These are phyloP conservation scores for Parascedosporium putredinis DNA, from an alignment of 2,329 filamentous ascomycete species.

Conservation along the genomic window DNA sequence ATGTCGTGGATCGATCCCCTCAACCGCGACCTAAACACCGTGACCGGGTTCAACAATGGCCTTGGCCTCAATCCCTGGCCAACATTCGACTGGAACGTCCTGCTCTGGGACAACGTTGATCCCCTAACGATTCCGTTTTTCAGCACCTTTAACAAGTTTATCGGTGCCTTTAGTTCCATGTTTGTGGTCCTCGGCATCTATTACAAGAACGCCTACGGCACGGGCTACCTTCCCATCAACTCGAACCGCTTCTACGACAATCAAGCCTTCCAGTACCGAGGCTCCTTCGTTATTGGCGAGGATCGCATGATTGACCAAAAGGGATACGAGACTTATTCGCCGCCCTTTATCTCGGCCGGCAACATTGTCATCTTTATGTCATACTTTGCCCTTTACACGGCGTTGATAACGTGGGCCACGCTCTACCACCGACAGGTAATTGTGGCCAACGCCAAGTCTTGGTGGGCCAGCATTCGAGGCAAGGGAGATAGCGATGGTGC, in stretches of 20 bases:
- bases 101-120: slow-evolving; percentile 21
- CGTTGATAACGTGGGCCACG: slow-evolving; percentile 37
- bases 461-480: slow-evolving; percentile 33
- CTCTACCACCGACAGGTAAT: slow-evolving; percentile 45
- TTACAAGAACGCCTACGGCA: slow-evolving; percentile 48
- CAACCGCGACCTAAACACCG: slow-evolving; percentile 24
- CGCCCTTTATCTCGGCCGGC: slow-evolving; percentile 38
- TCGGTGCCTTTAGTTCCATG: slow-evolving; percentile 44
- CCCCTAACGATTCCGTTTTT: slow-evolving; percentile 42
- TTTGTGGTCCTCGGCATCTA: slow-evolving; percentile 47
- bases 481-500: slow-evolving; percentile 23
- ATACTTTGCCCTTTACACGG: slow-evolving; percentile 45
- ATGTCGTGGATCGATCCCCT: slow-evolving; percentile 41
- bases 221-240: slow-evolving; percentile 43
- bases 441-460: slow-evolving; percentile 34
- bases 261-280: slow-evolving; percentile 35
- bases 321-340: slow-evolving; percentile 40
- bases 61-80: slow-evolving; percentile 30
- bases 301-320: slow-evolving; percentile 32
- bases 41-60: slow-evolving; percentile 27
- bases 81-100: slow-evolving; percentile 34
- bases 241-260: slow-evolving; percentile 41
- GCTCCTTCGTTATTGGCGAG: slow-evolving; percentile 29
- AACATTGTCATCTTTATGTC: slow-evolving; percentile 42
- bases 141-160: slow-evolving; percentile 51